These are phyloP conservation scores for Pelagophyceae sp. DNA, from an alignment of 352 stramenopile genomes.

Conservation along the genomic window DNA sequence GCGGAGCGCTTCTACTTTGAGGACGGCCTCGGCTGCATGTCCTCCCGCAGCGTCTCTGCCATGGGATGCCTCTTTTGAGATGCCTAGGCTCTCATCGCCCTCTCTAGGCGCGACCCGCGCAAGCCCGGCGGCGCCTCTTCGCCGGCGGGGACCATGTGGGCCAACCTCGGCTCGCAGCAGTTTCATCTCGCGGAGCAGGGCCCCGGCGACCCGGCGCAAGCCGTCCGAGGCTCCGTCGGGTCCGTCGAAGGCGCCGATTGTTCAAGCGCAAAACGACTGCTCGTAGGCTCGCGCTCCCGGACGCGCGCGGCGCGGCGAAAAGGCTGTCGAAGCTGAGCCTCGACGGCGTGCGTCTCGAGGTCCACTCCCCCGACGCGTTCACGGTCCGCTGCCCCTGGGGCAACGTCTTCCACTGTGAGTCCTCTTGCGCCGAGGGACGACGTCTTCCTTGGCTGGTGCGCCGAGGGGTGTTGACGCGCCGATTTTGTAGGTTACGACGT, in stretches of 20 bases:
- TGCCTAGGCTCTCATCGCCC: too few species aligned
- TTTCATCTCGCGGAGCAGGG: conserved; percentile 14
- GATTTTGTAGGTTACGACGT: too few species aligned
- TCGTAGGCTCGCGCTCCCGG: too few species aligned
- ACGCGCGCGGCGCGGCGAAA: not conserved
- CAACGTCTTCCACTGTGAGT: conserved; percentile 14
- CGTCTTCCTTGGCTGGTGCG: too few species aligned
- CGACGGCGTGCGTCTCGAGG: not conserved
- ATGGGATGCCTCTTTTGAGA: too few species aligned
- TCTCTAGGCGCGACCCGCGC: not conserved
- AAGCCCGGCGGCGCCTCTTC: not conserved
- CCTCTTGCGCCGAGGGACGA: too few species aligned
- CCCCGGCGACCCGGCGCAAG: conserved; percentile 1
- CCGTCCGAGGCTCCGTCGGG: not conserved
- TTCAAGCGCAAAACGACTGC: not conserved
- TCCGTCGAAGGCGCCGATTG: not conserved
- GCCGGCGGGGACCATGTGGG: conserved; percentile 8
- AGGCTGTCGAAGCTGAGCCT: not conserved
- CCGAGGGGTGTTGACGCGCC: too few species aligned
- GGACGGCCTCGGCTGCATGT: conserved; percentile 1
- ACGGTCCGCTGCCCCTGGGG: not conserved
- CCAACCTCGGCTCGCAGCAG: conserved; percentile 9
- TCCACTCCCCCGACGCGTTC: not conserved
- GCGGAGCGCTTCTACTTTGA: conserved; percentile 18
- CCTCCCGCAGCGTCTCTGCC: too few species aligned